These are phyloP conservation scores for Perkinsus olseni DNA, from an alignment of 169 alveolate genomes.

Conservation along the genomic window DNA sequence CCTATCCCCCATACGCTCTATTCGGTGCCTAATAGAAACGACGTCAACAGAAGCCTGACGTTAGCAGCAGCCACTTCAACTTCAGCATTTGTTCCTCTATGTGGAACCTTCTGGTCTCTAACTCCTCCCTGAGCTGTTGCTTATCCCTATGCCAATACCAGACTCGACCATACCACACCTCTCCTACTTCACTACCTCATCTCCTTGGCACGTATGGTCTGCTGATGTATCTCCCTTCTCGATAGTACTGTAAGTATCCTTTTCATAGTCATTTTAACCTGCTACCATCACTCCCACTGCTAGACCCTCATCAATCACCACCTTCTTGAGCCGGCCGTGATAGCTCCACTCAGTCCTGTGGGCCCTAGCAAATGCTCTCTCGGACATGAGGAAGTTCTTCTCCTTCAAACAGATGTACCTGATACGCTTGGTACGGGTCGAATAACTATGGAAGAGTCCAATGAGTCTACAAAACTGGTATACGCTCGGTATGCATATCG, in stretches of 20 bases:
- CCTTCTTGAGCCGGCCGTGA: conserved; percentile 68
- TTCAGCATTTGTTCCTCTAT: conserved; percentile 41
- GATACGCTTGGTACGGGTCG: no score
- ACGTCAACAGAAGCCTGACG: not conserved
- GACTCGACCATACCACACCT: not conserved
- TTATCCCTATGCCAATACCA: not conserved
- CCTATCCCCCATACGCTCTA: not conserved
- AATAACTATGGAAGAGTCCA: no score
- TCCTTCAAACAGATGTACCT: conserved; percentile 56
- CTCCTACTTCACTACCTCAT: conserved; percentile 10
- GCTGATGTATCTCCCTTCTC: conserved; percentile 68
- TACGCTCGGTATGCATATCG: no score
- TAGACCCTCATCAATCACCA: not conserved
- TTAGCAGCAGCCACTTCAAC: not conserved
- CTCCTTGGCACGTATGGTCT: conserved; percentile 63
- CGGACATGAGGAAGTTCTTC: conserved; percentile 63
- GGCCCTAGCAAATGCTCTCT: conserved; percentile 59
- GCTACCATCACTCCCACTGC: not conserved
- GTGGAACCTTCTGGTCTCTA: conserved; percentile 56
- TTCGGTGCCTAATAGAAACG: not conserved
- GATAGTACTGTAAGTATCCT: conserved; percentile 65
- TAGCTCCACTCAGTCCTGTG: conserved; percentile 43
- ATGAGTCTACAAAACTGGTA: no score
- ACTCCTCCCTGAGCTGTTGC: conserved; percentile 57
- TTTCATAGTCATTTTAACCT: conserved; percentile 54